A percentile compares a stretch with the other conserved stretches of the same genome.
phyloP scores from a whole-genome alignment of 2,329 filamentous ascomycete species.

The Paraconiothyrium brasiliense region DNA sequence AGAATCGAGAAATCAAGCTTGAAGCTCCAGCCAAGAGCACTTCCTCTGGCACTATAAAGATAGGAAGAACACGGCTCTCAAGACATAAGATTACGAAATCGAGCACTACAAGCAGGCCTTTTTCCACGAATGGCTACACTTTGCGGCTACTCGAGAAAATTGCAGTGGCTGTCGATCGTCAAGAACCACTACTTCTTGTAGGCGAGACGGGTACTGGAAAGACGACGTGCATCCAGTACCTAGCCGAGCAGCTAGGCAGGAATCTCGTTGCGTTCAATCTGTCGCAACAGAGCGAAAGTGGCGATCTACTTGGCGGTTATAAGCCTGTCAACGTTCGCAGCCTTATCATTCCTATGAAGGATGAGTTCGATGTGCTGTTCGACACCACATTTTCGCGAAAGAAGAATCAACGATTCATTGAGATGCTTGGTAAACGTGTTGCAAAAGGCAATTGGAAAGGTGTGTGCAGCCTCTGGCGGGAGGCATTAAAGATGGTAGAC shows the following conservation, averaged over 20 bases:
- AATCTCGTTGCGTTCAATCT: constrained; percentile 93
- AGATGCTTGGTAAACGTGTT: constrained; percentile 80
- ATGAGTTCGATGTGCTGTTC: constrained; percentile 93
- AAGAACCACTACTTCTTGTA: constrained; percentile 93
- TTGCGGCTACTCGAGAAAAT: constrained; percentile 88
- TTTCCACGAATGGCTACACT: constrained; percentile 89
- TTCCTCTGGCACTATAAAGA: constrained; percentile 39
- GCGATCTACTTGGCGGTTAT: constrained; percentile 94
- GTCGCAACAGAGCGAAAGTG: constrained; percentile 96
- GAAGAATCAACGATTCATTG: constrained; percentile 84
- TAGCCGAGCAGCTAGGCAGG: constrained; percentile 83
- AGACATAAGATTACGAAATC: constrained; percentile 55
- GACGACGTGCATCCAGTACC: constrained; percentile 92
- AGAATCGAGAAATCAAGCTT: constrained; percentile 73
- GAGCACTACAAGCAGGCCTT: constrained; percentile 60
- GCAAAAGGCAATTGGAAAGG: constrained; percentile 87
- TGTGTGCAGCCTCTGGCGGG: constrained; percentile 84
- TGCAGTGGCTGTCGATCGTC: constrained; percentile 79
- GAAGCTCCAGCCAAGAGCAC: constrained; percentile 51
- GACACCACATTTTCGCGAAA: constrained; percentile 84
- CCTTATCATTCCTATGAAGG: constrained; percentile 86
- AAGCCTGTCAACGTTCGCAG: constrained; percentile 93
- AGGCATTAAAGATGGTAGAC: constrained; percentile 88
- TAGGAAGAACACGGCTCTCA: constrained; percentile 57
- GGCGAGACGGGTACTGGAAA: constrained; percentile 99